Percentiles rank a stretch among this genome's conserved stretches.
phyloP scores from a whole-genome alignment of 495 filamentous ascomycete genomes.

The Penicillium bovifimosum region DNA sequence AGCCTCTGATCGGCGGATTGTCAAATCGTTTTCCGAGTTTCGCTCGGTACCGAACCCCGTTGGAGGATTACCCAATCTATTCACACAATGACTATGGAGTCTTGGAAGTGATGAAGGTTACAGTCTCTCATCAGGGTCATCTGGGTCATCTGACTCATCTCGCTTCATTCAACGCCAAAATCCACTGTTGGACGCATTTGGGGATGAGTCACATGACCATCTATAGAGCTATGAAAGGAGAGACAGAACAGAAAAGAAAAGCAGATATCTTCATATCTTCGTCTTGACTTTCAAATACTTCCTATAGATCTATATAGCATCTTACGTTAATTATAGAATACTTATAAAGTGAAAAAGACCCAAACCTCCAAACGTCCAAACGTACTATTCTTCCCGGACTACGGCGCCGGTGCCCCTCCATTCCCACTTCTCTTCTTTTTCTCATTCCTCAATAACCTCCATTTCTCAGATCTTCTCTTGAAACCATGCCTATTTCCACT shows the following conservation, averaged over 20 bases:
- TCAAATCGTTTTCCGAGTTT: slow-evolving; percentile 1
- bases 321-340: no score
- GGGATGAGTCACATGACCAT: slow-evolving; percentile 7
- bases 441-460: slow-evolving; percentile 25
- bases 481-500: slow-evolving; percentile 38
- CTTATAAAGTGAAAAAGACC: no score
- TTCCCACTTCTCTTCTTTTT: slow-evolving; percentile 23
- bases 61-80: background rate
- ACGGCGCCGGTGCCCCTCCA: slow-evolving; percentile 31
- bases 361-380: no score
- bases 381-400: slow-evolving; percentile 16
- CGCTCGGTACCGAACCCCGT: slow-evolving; percentile 5
- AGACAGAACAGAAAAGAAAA: background rate
- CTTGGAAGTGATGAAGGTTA: background rate
- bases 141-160: no score
- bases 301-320: no score
- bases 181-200: background rate
- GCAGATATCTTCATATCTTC: background rate
- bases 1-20: background rate
- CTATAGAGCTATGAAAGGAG: background rate
- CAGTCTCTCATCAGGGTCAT: background rate
- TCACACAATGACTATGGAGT: background rate
- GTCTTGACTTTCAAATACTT: no score
- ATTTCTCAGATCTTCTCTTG: slow-evolving; percentile 22
- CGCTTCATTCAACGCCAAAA: background rate